Evolutionary conservation across 495 filamentous ascomycete species (phyloP), one percentile per base, ranked within the genome.

Genomic region (Talaromyces proteolyticus): DNA sequence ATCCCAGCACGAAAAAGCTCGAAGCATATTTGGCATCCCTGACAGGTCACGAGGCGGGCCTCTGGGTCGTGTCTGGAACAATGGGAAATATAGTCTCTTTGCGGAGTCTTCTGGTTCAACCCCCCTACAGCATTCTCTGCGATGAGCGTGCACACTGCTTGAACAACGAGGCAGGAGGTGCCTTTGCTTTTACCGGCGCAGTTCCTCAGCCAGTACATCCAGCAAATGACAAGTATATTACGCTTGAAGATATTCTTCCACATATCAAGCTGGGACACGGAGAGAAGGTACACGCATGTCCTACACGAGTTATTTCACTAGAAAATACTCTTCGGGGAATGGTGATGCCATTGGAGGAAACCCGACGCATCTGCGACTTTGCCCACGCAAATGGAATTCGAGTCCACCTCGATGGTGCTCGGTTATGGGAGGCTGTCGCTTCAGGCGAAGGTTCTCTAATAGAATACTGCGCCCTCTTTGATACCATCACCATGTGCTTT

Each of bases 81-180:
- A 89, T 89, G 84, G 88, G 84, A 24, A 90, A 89, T 66, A 84
- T 88, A 56, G 63, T 90, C 44, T 76, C 77, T 19, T 57, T 89
- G 18, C 76, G 86, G 14, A 66, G 84, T 0, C 72, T 83, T 46
- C 72, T 90, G 24, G 71, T 64, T 0, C 82, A 82, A 47, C 86
- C 84, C 1, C 86, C 86, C 0, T 76, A 89, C 60, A 70, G 74
- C 16, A 72, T 90, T 5, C 63, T 90, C 22, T 79, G 77, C 49
- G 84, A 89, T 55, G 56, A 70, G 51, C 72, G 83, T 8, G 69
- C 72, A 2, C 86, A 90, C 60, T 77, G 89, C 34, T 61, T 82
- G 22, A 61, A 74, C 40, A 78, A 48, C 38, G 66, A 69, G 55
- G 61, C 60, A 8, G 66, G 66, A 37, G 63, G 60, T n/a, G 53